A percentile compares a stretch with the other conserved stretches of the same genome.
These are phyloP conservation scores for Leishmania arabica DNA, from an alignment of 208 protist species.

Conservation along the genomic window DNA sequence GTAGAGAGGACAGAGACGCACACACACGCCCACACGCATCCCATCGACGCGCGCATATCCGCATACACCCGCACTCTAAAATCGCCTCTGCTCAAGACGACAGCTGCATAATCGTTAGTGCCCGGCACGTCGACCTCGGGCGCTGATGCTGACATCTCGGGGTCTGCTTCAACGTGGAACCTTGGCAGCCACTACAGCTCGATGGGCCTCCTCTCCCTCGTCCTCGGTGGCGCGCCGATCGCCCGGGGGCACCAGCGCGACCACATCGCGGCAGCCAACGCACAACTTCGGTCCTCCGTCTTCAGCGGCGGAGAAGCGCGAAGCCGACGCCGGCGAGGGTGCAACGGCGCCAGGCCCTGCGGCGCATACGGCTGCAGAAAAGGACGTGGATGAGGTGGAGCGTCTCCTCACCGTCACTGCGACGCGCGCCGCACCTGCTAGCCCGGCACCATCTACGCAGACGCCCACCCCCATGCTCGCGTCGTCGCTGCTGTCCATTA, in stretches of 20 bases:
- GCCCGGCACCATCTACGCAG: neutral
- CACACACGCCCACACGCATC: neutral
- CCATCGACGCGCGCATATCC: neutral
- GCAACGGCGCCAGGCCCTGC: neutral
- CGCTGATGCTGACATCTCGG: slow-evolving; percentile 4
- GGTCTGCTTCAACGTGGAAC: neutral
- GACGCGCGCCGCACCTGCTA: neutral
- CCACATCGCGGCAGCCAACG: neutral
- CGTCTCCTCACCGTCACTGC: slow-evolving; percentile 16
- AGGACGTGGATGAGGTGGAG: slow-evolving; percentile 28
- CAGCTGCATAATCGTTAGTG: neutral
- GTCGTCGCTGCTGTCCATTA: neutral
- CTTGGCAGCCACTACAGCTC: slow-evolving; percentile 1
- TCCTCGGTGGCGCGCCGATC: neutral
- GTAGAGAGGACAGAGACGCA: neutral
- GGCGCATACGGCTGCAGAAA: neutral
- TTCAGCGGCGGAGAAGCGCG: neutral
- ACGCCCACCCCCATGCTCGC: neutral
- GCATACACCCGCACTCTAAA: neutral
- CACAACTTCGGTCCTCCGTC: neutral
- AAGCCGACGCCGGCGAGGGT: neutral
- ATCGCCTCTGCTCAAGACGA: neutral
- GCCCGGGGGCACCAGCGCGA: neutral
- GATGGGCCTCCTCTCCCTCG: neutral
- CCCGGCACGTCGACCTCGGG: neutral